Evolutionary conservation across 2,329 filamentous ascomycete species (phyloP).

Genomic region (Exutisphaerella laricina): DNA sequence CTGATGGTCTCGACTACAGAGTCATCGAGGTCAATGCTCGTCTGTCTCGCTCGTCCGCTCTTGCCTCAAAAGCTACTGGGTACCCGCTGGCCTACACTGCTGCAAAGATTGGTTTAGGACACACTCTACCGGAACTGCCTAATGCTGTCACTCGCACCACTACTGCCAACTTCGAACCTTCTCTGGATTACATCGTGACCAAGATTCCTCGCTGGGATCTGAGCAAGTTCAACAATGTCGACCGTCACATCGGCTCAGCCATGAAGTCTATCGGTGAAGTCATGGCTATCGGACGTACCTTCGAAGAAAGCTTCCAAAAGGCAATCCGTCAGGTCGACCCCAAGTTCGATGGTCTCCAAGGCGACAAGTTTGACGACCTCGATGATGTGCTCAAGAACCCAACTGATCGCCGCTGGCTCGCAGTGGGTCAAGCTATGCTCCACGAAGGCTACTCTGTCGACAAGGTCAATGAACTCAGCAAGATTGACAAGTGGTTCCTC

Average conservation of each 20-base stretch:
- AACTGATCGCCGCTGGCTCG: conserved; percentile 93
- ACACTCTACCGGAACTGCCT: conserved; percentile 89
- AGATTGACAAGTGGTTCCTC: conserved; percentile 99
- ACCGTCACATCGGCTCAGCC: conserved; percentile 91
- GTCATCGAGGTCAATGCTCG: conserved; percentile 99
- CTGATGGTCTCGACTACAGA: conserved; percentile 93
- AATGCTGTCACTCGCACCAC: conserved; percentile 99
- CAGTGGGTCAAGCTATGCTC: conserved; percentile 95
- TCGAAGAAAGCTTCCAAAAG: conserved; percentile 99
- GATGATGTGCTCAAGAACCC: conserved; percentile 88
- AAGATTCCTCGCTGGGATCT: conserved; percentile 99
- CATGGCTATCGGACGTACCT: conserved; percentile 97
- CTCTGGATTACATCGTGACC: conserved; percentile 93
- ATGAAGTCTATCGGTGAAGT: conserved; percentile 99
- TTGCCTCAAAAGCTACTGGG: conserved; percentile 96
- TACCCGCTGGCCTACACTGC: conserved; percentile 97
- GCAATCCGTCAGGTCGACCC: conserved; percentile 96
- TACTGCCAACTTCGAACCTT: conserved; percentile 97
- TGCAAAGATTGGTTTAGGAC: conserved; percentile 94
- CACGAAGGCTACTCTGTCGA: conserved; percentile 95
- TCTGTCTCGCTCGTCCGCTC: conserved; percentile 91
- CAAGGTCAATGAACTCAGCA: conserved; percentile 84
- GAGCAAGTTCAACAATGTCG: conserved; percentile 98
- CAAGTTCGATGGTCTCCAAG: conserved; percentile 86
- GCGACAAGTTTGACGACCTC: conserved; percentile 87